Evolutionary conservation across 768 basidiomycete species (phyloP), one percentile per base, ranked within the genome.

Genomic region (Leccinum incarnatum): DNA sequence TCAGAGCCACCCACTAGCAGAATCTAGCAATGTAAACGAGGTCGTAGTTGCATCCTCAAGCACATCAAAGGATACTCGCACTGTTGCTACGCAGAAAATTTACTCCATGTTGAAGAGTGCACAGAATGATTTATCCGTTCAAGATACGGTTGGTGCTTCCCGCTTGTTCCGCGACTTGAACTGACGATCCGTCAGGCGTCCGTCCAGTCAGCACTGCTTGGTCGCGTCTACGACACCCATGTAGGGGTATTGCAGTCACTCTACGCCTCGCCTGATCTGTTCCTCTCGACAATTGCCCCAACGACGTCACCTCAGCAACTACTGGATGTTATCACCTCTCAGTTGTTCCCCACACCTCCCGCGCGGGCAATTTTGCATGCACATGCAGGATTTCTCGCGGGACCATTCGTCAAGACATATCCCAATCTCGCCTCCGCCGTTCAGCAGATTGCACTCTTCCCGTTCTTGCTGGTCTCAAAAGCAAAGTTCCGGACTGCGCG

Each of bases 401-500:
- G 75, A 0, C 76, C 82, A 34, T 79, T 90, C 57, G 57, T 69
- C 29, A 65, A 65, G 6, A 49, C 57, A 1, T 60, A 76, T 47
- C 72, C 78, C 3, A 58, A 69, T 3, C 2, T 65, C n/a, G n/a
- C 55, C 4, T 36, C 72, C 25, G 69, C 74, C 29, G 69, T 81
- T 25, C 82, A 84, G 60, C 75, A 83, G 60, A 73, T 76, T 32
- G 68, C 87, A 1, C 72, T 95, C 55, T 89, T 93, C 67, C 89
- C 93, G 0, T 83, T 84, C 66, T 74, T 95, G 47, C 70, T 95
- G 15, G 87, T 83, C 64, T 87, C 90, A 7, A 92, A 89, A 66
- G 73, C 87, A 3, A 80, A 86, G 53, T 81, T 87, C 60, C 86
- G 84, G 67, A 88, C 83, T 1, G 79, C 84, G 0, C 79, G 82